phyloP scores from a whole-genome alignment of 2,329 filamentous ascomycete species.

The Colletotrichum tropicicola region DNA sequence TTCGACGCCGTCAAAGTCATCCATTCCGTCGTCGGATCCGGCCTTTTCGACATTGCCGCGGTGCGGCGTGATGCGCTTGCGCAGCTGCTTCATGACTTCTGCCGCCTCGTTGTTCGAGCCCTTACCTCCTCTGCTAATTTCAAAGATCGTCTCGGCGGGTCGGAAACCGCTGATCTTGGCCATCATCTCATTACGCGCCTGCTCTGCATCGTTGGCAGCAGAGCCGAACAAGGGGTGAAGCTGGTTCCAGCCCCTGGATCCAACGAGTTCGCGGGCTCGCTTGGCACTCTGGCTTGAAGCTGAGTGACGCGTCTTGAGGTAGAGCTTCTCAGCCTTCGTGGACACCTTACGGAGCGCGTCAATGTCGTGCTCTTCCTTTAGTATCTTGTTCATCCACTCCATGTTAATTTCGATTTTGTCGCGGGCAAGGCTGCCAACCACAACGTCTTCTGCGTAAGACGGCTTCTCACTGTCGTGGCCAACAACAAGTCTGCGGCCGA shows the following conservation, averaged over 20 bases:
- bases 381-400: constrained; percentile 84
- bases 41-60: constrained; percentile 50
- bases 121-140: constrained; percentile 81
- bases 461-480: constrained; percentile 71
- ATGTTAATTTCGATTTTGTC: constrained; percentile 78
- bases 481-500: constrained; percentile 83
- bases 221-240: constrained; percentile 84
- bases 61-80: constrained; percentile 71
- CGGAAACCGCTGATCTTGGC: constrained; percentile 88
- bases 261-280: constrained; percentile 80
- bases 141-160: constrained; percentile 95
- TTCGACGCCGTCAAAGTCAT: constrained; percentile 41
- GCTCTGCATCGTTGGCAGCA: constrained; percentile 70
- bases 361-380: constrained; percentile 81
- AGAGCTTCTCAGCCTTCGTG: constrained; percentile 90
- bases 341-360: constrained; percentile 76
- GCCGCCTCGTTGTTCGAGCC: constrained; percentile 70
- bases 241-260: constrained; percentile 75
- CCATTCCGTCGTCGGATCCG: constrained; percentile 38
- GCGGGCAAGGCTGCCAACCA: constrained; percentile 79
- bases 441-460: constrained; percentile 84
- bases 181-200: constrained; percentile 85
- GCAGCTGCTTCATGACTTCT: constrained; percentile 78
- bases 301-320: constrained; percentile 87
- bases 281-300: constrained; percentile 92